These are phyloP conservation scores for Fraxinus excelsior DNA, from an alignment of 257 asterid genomes.

Conservation along the genomic window DNA sequence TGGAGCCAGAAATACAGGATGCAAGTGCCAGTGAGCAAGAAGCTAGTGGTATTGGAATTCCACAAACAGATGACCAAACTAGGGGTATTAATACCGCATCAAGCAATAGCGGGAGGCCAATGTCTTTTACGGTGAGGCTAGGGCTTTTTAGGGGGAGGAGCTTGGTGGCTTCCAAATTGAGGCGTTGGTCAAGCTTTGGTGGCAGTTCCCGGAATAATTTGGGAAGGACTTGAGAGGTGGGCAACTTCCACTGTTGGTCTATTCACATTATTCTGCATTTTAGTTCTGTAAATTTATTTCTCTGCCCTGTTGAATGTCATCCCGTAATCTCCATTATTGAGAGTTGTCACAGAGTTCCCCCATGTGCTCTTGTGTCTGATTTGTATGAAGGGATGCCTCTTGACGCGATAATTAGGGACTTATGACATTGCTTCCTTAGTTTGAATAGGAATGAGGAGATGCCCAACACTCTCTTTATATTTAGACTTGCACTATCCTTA, in stretches of 20 bases:
- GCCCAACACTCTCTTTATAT: constrained; percentile 20
- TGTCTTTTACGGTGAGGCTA: constrained; percentile 68
- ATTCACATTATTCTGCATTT: constrained; percentile 21
- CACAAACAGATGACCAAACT: not conserved
- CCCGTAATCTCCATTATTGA: not conserved
- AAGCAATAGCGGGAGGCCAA: constrained; percentile 50
- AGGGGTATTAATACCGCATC: constrained; percentile 32
- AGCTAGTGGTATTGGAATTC: constrained; percentile 36
- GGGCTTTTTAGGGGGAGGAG: constrained; percentile 63
- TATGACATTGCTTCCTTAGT: not conserved
- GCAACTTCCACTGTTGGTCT: constrained; percentile 19
- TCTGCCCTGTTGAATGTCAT: constrained; percentile 19
- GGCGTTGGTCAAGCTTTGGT: constrained; percentile 75
- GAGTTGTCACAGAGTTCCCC: not conserved
- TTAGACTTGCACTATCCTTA: constrained; percentile 11
- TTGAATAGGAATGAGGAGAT: constrained; percentile 15
- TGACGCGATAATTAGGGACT: not conserved
- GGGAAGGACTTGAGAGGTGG: constrained; percentile 34
- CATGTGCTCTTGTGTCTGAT: constrained; percentile 6
- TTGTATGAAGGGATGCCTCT: constrained; percentile 7
- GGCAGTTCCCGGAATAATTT: constrained; percentile 49
- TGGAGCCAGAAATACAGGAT: constrained; percentile 6
- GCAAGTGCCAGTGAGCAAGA: constrained; percentile 21
- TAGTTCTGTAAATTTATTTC: not conserved
- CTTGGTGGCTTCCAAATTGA: constrained; percentile 56